A percentile compares a stretch with the other conserved stretches of the same genome.
Evolutionary conservation across 331 rosid genomes (phyloP).

Genomic region (Cucumis variabilis): DNA sequence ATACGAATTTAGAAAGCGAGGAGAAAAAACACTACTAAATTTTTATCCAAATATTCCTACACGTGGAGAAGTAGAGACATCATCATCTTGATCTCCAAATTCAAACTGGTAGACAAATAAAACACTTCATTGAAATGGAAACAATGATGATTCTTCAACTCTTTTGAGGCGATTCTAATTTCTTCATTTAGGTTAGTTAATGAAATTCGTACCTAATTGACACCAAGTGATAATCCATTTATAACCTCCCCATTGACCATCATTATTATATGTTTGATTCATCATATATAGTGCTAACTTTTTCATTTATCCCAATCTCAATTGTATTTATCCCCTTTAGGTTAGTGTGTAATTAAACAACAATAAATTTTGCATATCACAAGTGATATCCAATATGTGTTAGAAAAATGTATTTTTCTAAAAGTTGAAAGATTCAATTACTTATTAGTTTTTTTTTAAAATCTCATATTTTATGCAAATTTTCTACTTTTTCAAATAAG

Average conservation of each 20-base stretch:
- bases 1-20: too few relatives aligned
- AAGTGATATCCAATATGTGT: too few relatives aligned
- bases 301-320: background rate
- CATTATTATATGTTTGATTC: background rate
- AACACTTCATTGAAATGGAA: background rate
- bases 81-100: background rate
- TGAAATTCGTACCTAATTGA: background rate
- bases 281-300: background rate
- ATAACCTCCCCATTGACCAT: background rate
- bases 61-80: background rate
- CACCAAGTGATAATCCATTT: background rate
- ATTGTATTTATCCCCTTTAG: background rate
- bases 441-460: too few relatives aligned
- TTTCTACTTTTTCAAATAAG: too few relatives aligned
- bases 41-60: background rate
- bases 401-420: too few relatives aligned
- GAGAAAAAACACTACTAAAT: too few relatives aligned
- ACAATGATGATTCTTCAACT: background rate
- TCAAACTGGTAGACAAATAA: background rate
- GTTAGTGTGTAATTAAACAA: background rate
- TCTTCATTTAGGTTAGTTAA: background rate
- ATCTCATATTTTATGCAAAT: too few relatives aligned
- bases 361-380: too few relatives aligned
- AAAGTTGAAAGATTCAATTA: too few relatives aligned
- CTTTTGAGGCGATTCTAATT: background rate